A percentile compares a stretch with the other conserved stretches of the same genome.
Evolutionary conservation across 768 basidiomycete genomes (phyloP).

Genomic region (Phanerodontia chrysosporium): DNA sequence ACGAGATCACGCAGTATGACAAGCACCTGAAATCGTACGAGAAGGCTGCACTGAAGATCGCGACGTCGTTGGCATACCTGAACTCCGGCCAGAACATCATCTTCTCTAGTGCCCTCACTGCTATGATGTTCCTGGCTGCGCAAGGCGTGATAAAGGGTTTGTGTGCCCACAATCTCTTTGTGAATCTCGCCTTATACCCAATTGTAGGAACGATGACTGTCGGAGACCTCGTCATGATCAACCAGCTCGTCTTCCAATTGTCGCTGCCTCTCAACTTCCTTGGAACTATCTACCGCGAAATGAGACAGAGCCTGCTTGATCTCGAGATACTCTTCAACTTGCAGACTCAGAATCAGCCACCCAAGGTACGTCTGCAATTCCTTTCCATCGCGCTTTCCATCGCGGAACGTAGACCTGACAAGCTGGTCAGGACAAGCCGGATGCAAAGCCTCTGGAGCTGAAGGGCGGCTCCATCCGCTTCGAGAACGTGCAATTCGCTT

Average conservation of each 20-base stretch:
- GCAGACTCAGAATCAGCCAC: constrained; percentile 72
- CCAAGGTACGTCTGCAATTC: constrained; percentile 49
- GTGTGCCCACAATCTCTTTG: neutral
- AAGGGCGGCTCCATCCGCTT: constrained; percentile 88
- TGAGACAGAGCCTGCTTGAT: constrained; percentile 92
- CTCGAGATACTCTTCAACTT: constrained; percentile 96
- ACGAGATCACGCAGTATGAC: constrained; percentile 90
- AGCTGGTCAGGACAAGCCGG: constrained; percentile 54
- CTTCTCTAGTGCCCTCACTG: constrained; percentile 88
- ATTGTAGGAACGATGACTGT: constrained; percentile 89
- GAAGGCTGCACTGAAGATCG: constrained; percentile 89
- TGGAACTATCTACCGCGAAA: constrained; percentile 94
- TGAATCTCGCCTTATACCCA: neutral
- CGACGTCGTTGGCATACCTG: constrained; percentile 87
- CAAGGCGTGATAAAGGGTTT: constrained; percentile 85
- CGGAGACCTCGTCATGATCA: constrained; percentile 98
- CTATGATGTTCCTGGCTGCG: constrained; percentile 95
- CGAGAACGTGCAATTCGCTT: constrained; percentile 87
- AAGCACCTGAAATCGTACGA: constrained; percentile 83
- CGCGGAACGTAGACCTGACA: neutral
- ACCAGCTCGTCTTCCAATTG: constrained; percentile 96
- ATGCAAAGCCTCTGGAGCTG: constrained; percentile 63
- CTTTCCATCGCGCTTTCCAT: too few relatives aligned
- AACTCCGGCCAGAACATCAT: constrained; percentile 98
- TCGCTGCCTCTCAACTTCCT: constrained; percentile 96